Base-by-base conservation (phyloP, 345 rosid genomes). In the Tarenaya hassleriana region DNA sequence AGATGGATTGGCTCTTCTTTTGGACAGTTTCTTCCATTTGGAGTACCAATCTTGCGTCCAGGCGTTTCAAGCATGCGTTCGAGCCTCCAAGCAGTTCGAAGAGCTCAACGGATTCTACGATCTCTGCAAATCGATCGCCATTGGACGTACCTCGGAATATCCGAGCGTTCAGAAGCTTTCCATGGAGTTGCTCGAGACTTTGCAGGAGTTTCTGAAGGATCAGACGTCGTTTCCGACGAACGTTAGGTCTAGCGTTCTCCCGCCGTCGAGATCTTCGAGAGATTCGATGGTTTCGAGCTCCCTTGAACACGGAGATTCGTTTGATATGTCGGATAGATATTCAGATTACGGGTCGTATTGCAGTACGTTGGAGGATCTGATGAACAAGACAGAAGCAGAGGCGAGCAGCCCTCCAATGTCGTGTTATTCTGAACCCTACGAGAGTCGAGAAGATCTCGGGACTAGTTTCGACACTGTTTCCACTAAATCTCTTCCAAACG, bases 171-270 rank as follows among this genome's bases (percentile, higher is more conserved):
- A 81, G 8, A 81, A 66, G 55, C 73, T 92, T 11, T 85, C 98
- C 0, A 69, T 74, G 1, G 95, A 92, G 63, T 81, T 92, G 34
- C 15, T 92, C 0, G 86, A 76, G 35, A 84, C 95, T 4, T 56
- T 92, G 33, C 78, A 77, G 21, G 98, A 88, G 47, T 92, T 88
- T 67, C 45, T 85, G 20, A 92, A 81, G 56, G 97, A 92, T 50
- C 77, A 85, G 43, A 67, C 83, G 16, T 78, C 87, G 16, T 76
- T 82, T 51, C 75, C 85, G 8, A 33, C 63, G 1, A 47, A 18
- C 34, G 62, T 47, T 42, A 54, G 71, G 0, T 46, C 49, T 27
- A 58, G 41, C 52, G 34, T 61, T 47, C 61, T 62, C 11, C 76
- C 60, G 0, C 42, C 63, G 4, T 47, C 69, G 13, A 43, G 20